phyloP scores from a whole-genome alignment of 2,329 filamentous ascomycete genomes.

The Nothophoma quercina region DNA sequence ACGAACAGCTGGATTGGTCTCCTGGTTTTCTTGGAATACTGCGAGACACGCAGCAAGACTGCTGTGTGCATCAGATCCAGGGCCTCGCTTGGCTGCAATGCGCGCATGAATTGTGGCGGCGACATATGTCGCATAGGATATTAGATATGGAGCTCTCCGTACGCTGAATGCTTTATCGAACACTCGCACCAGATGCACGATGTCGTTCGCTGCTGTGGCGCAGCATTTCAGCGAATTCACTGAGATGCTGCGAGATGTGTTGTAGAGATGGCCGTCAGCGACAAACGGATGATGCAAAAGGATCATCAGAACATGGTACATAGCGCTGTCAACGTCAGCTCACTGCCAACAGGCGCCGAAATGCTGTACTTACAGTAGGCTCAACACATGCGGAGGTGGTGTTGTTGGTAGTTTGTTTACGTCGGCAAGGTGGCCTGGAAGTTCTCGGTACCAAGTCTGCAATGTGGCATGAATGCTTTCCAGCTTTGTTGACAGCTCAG shows the following conservation, averaged over 20 bases:
- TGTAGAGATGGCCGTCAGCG: constrained; percentile 58
- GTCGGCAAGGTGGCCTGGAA: constrained; percentile 57
- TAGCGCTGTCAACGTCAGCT: constrained; percentile 37
- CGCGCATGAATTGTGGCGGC: constrained; percentile 62
- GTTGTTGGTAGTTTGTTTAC: constrained; percentile 35
- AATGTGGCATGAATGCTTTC: constrained; percentile 53
- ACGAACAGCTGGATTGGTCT: constrained; percentile 59
- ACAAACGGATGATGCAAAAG: constrained; percentile 64
- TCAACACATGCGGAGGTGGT: constrained; percentile 48
- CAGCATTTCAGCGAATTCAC: constrained; percentile 56
- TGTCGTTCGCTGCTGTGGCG: constrained; percentile 56
- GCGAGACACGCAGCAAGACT: constrained; percentile 55
- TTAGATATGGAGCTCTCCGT: constrained; percentile 59
- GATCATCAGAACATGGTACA: constrained; percentile 62
- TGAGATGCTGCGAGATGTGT: constrained; percentile 50
- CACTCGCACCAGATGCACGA: constrained; percentile 53
- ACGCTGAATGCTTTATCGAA: constrained; percentile 59
- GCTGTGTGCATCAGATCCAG: constrained; percentile 48
- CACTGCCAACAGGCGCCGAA: neutral
- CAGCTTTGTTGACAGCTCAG: constrained; percentile 49
- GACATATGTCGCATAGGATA: constrained; percentile 65
- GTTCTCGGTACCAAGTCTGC: constrained; percentile 50
- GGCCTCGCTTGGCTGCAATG: constrained; percentile 55
- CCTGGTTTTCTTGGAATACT: constrained; percentile 59
- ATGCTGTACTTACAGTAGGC: constrained; percentile 29